Evolutionary conservation across 345 rosid genomes (phyloP).

Genomic region (Arabidopsis thaliana): DNA sequence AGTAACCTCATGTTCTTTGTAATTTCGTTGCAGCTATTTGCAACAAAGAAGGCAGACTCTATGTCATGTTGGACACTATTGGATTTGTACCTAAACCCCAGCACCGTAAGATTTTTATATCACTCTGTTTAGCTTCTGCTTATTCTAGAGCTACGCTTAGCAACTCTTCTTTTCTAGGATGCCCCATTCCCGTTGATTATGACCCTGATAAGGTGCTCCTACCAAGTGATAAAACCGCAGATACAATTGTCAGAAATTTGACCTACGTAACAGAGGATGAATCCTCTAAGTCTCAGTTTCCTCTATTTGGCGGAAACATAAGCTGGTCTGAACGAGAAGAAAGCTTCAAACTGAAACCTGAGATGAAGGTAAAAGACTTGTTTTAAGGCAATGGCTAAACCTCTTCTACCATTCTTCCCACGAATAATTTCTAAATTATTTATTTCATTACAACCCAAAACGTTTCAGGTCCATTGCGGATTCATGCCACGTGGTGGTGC

Average conservation of each 20-base stretch:
- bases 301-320: constrained; percentile 87
- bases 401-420: background rate
- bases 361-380: constrained; percentile 67
- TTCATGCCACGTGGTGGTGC: constrained; percentile 86
- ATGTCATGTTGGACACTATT: constrained; percentile 64
- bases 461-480: constrained; percentile 82
- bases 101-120: constrained; percentile 68
- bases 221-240: constrained; percentile 65
- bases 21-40: constrained; percentile 67
- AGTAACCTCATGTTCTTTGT: constrained; percentile 8
- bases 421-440: constrained; percentile 5
- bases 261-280: constrained; percentile 67
- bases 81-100: constrained; percentile 72
- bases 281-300: constrained; percentile 54
- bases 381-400: background rate
- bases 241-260: constrained; percentile 59
- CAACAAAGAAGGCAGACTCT: constrained; percentile 84
- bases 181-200: constrained; percentile 69
- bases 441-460: constrained; percentile 19
- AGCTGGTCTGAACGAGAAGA: constrained; percentile 85
- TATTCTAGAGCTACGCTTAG: background rate
- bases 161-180: constrained; percentile 57
- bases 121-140: constrained; percentile 13
- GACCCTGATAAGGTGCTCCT: constrained; percentile 71
- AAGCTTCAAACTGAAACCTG: constrained; percentile 71